Evolutionary conservation across 345 rosid genomes (phyloP).

Genomic region (Litchi chinensis): DNA sequence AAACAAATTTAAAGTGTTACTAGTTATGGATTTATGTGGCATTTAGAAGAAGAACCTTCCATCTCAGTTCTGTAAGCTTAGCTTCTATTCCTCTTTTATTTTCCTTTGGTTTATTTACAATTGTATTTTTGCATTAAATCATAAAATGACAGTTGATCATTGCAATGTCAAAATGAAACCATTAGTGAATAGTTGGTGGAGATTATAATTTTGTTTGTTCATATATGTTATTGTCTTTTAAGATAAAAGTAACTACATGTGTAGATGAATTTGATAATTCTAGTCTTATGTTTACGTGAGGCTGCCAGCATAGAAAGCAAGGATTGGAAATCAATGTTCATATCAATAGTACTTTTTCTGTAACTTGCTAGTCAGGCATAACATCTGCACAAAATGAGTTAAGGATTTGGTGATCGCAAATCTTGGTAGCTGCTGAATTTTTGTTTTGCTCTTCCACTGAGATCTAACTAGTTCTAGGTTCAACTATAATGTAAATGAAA

Average conservation of each 20-base stretch:
- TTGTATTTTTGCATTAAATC: neutral
- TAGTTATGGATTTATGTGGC: neutral
- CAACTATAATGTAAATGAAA: neutral
- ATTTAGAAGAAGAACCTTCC: neutral
- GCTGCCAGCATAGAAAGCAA: constrained; percentile 5
- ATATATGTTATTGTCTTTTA: neutral
- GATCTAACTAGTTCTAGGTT: neutral
- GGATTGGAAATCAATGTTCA: neutral
- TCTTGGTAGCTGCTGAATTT: neutral
- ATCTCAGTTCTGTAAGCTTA: constrained; percentile 2
- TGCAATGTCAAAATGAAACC: neutral
- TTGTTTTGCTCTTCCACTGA: neutral
- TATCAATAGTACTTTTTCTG: neutral
- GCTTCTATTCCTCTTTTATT: neutral
- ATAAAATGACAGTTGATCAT: neutral
- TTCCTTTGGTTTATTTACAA: neutral
- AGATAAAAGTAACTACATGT: neutral
- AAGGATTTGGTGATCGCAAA: neutral
- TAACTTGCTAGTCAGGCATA: neutral
- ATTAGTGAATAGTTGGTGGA: neutral
- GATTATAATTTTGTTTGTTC: neutral
- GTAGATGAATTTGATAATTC: neutral
- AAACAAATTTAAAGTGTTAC: neutral
- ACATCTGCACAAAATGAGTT: neutral
- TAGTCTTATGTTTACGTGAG: neutral